Conservation (phyloP, 495 filamentous ascomycete genomes). For the Acidiella bohemica region DNA sequence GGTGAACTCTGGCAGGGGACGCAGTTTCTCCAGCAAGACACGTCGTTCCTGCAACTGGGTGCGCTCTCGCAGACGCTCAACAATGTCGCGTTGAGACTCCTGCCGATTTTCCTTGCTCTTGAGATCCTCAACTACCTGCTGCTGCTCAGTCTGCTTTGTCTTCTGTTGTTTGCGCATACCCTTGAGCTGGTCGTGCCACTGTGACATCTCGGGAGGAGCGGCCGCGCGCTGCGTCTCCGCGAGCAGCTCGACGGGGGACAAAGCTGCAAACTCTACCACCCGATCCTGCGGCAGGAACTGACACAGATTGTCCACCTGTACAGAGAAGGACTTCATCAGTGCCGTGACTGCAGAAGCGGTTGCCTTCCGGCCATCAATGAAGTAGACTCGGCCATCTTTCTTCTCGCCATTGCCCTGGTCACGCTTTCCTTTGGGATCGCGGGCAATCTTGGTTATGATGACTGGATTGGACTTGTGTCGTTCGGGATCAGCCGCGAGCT, state of each 20-base stretch:
- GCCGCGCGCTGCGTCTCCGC: conserved; percentile 76
- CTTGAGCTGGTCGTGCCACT: conserved; percentile 67
- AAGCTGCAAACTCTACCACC: conserved; percentile 82
- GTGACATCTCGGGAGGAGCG: conserved; percentile 61
- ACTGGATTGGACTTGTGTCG: conserved; percentile 46
- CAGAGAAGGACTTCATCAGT: conserved; percentile 55
- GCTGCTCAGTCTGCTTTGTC: conserved; percentile 43
- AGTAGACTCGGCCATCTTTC: conserved; percentile 56
- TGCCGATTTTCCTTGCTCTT: conserved; percentile 58
- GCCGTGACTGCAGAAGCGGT: conserved; percentile 46
- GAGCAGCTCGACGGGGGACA: conserved; percentile 75
- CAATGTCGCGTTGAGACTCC: conserved; percentile 63
- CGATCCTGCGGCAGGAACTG: conserved; percentile 96
- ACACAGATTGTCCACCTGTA: conserved; percentile 95
- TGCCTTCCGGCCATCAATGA: conserved; percentile 47
- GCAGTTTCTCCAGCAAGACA: conserved; percentile 48
- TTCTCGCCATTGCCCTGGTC: no score
- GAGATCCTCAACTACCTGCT: conserved; percentile 46
- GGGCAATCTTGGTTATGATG: conserved; percentile 60
- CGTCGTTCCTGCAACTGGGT: conserved; percentile 51
- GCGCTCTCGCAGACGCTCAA: conserved; percentile 67
- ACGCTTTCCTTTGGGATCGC: no score
- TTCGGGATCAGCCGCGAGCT: conserved; percentile 49
- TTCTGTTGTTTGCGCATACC: conserved; percentile 55
- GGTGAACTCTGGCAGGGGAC: conserved; percentile 52